phyloP scores from a whole-genome alignment of 2,329 filamentous ascomycete genomes.

The Lizonia empirigonia region DNA sequence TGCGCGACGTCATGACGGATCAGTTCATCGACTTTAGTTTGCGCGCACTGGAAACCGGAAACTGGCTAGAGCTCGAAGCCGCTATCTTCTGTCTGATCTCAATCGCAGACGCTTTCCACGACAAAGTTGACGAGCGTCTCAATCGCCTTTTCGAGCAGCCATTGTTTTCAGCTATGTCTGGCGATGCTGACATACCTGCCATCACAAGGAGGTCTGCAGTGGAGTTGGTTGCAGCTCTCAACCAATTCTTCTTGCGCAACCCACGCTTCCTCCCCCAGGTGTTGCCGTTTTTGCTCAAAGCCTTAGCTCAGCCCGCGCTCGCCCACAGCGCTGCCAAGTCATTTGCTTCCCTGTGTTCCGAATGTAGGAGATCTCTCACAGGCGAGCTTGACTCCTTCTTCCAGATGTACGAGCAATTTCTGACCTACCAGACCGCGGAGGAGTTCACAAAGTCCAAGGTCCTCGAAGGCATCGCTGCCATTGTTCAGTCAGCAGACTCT shows the following conservation, averaged over 20 bases:
- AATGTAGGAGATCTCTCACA: constrained; percentile 72
- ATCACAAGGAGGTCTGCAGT: constrained; percentile 72
- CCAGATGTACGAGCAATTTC: constrained; percentile 70
- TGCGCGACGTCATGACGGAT: constrained; percentile 54
- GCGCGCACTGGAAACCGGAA: constrained; percentile 47
- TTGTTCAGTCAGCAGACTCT: constrained; percentile 72
- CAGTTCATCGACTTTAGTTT: constrained; percentile 54
- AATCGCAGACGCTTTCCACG: constrained; percentile 68
- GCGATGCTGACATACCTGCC: constrained; percentile 59
- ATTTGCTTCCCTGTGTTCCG: constrained; percentile 75
- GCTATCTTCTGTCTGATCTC: constrained; percentile 67
- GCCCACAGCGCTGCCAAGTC: constrained; percentile 74
- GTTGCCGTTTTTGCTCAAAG: constrained; percentile 74
- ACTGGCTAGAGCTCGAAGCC: constrained; percentile 59
- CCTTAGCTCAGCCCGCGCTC: constrained; percentile 66
- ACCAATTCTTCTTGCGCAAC: constrained; percentile 76
- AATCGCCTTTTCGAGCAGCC: constrained; percentile 67
- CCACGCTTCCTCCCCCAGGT: constrained; percentile 70
- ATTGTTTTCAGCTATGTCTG: constrained; percentile 58
- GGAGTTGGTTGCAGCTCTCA: constrained; percentile 72
- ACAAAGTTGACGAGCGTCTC: constrained; percentile 65
- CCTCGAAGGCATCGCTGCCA: constrained; percentile 73
- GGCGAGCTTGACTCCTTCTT: constrained; percentile 72
- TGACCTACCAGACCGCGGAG: constrained; percentile 65
- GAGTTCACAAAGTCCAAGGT: constrained; percentile 74